Evolutionary conservation across 352 stramenopile genomes (phyloP).

Genomic region (Pythium diclinum): DNA sequence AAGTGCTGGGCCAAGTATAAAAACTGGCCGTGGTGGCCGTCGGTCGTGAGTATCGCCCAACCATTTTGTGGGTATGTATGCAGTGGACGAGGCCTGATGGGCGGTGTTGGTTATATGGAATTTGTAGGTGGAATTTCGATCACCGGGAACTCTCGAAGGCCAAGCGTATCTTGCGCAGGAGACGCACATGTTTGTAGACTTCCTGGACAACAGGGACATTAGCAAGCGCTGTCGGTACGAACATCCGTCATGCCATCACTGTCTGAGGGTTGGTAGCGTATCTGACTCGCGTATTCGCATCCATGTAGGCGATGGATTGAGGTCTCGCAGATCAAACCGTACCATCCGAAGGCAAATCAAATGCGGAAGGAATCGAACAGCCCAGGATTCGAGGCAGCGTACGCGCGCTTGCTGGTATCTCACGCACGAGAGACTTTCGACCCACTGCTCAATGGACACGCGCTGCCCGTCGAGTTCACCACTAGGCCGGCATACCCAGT

Average conservation of each 20-base stretch:
- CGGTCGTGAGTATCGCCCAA: slow-evolving; percentile 36
- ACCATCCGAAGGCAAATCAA: slow-evolving; percentile 37
- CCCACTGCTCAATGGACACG: not conserved
- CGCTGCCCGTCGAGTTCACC: not conserved
- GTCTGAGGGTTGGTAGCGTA: not conserved
- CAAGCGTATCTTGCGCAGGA: slow-evolving; percentile 16
- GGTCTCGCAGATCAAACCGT: slow-evolving; percentile 35
- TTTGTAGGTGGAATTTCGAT: not conserved
- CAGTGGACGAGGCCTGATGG: not conserved
- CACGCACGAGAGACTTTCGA: not conserved
- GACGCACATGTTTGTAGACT: slow-evolving; percentile 34
- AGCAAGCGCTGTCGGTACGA: slow-evolving; percentile 25
- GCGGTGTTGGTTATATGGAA: not conserved
- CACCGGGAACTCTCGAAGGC: slow-evolving; percentile 3
- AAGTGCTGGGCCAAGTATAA: slow-evolving; percentile 82
- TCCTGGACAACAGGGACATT: slow-evolving; percentile 33
- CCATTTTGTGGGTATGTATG: too few relatives aligned
- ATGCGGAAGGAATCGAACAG: slow-evolving; percentile 33
- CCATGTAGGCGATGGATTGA: slow-evolving; percentile 28
- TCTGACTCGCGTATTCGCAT: too few relatives aligned
- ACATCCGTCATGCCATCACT: not conserved
- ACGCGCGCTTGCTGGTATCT: slow-evolving; percentile 13
- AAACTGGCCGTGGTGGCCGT: slow-evolving; percentile 76
- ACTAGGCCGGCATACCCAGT: not conserved
- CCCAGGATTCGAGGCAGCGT: slow-evolving; percentile 41